These are phyloP conservation scores for Corrigiola litoralis DNA, from an alignment of 179 eudicot genomes.

Conservation along the genomic window DNA sequence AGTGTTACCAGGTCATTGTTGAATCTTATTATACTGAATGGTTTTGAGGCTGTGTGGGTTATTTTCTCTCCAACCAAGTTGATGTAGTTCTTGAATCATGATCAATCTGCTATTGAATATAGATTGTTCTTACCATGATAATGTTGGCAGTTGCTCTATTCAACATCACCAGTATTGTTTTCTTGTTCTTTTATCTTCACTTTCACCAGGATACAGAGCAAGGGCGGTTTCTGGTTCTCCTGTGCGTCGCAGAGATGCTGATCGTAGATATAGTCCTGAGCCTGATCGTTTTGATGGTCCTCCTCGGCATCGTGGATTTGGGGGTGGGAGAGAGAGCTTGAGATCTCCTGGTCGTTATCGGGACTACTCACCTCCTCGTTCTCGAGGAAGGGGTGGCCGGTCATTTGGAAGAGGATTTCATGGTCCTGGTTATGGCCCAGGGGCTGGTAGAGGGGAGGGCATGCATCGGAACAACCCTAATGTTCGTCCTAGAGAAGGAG, in stretches of 20 bases:
- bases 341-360: slow-evolving; percentile 66
- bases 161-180: slow-evolving; percentile 44
- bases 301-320: slow-evolving; percentile 66
- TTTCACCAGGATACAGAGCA: slow-evolving; percentile 66
- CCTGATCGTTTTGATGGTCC: slow-evolving; percentile 53
- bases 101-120: slow-evolving; percentile 15
- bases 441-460: slow-evolving; percentile 54
- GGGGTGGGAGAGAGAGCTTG: slow-evolving; percentile 49
- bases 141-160: slow-evolving; percentile 26
- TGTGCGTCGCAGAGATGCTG: slow-evolving; percentile 66
- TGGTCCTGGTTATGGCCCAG: slow-evolving; percentile 61
- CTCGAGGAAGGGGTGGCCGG: slow-evolving; percentile 76
- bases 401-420: slow-evolving; percentile 58
- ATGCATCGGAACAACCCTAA: slow-evolving; percentile 69
- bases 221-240: slow-evolving; percentile 90
- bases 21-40: slow-evolving; percentile 13
- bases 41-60: slow-evolving; percentile 17
- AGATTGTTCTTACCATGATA: slow-evolving; percentile 22
- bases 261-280: slow-evolving; percentile 68
- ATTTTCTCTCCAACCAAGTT: slow-evolving; percentile 12
- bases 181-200: slow-evolving; percentile 18
- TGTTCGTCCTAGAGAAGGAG: slow-evolving; percentile 94
- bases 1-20: slow-evolving; percentile 13
- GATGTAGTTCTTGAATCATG: slow-evolving; percentile 30
- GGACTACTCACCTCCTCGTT: slow-evolving; percentile 69